These are phyloP conservation scores for Conticribra guillardii DNA, from an alignment of 108 stramenopile genomes.

Conservation along the genomic window DNA sequence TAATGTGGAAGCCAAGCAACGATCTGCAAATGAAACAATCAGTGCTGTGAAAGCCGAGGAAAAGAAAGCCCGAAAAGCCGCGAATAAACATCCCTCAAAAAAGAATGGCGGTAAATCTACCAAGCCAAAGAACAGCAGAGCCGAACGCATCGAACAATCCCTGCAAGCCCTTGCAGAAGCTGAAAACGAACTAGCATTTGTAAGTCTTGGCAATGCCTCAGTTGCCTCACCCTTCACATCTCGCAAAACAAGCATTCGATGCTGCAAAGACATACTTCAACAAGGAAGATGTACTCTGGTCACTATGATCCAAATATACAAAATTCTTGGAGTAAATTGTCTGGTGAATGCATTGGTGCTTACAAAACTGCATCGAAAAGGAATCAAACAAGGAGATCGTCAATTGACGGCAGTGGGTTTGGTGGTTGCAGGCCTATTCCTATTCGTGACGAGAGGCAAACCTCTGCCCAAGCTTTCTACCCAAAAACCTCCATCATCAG, in stretches of 20 bases:
- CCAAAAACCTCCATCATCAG: constrained; percentile 82
- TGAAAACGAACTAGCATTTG: constrained; percentile 71
- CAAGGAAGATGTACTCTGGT: constrained; percentile 96
- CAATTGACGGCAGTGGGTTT: constrained; percentile 92
- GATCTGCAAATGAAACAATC: constrained; percentile 55
- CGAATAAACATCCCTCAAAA: constrained; percentile 17
- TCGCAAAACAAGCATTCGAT: constrained; percentile 81
- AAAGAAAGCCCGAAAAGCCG: constrained; percentile 53
- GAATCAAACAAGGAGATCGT: constrained; percentile 96
- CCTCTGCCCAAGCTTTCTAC: constrained; percentile 84
- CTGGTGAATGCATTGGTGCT: constrained; percentile 94
- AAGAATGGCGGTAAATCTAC: constrained; percentile 34
- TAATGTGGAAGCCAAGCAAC: constrained; percentile 87
- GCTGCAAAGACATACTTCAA: constrained; percentile 87
- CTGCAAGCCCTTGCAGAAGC: constrained; percentile 73
- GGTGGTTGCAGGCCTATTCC: constrained; percentile 89
- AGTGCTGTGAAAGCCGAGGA: constrained; percentile 53
- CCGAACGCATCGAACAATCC: constrained; percentile 51
- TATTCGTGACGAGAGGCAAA: constrained; percentile 90
- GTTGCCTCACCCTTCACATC: constrained; percentile 98
- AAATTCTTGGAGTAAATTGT: constrained; percentile 97
- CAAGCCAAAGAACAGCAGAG: constrained; percentile 32
- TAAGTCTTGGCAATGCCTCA: constrained; percentile 95
- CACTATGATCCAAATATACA: constrained; percentile 94
- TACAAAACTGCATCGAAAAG: constrained; percentile 88